These are phyloP conservation scores for Hymenoscyphus infarciens DNA, from an alignment of 2,329 filamentous ascomycete species.

Conservation along the genomic window DNA sequence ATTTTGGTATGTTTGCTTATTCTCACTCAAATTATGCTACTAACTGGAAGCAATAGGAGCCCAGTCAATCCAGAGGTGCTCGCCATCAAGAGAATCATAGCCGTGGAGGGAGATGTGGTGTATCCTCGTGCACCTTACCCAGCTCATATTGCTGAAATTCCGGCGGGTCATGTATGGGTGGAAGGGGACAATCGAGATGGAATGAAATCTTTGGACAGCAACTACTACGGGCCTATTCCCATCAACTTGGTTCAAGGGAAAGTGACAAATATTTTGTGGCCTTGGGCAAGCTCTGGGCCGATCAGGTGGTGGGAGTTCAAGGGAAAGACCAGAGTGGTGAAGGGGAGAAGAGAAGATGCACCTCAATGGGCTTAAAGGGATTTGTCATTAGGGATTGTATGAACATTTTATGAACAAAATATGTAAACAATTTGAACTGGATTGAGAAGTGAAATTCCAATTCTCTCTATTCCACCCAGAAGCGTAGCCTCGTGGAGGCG, in stretches of 20 bases:
- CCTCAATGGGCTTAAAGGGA: constrained; percentile 11
- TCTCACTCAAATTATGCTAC: constrained; percentile 2
- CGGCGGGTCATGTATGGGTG: constrained; percentile 86
- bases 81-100: constrained; percentile 80
- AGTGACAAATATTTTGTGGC: constrained; percentile 70
- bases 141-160: constrained; percentile 58
- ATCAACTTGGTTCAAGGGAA: constrained; percentile 71
- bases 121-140: constrained; percentile 60
- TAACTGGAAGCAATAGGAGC: constrained; percentile 47
- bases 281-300: constrained; percentile 55
- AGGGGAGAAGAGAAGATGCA: constrained; percentile 28
- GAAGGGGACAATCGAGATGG: constrained; percentile 71
- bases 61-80: constrained; percentile 66
- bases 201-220: constrained; percentile 74
- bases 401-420: too few species aligned
- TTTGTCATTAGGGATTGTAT: too few species aligned
- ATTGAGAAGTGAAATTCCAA: too few species aligned
- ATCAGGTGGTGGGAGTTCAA: constrained; percentile 54
- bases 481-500: background rate
- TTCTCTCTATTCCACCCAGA: too few species aligned
- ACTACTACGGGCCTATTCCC: constrained; percentile 82
- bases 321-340: constrained; percentile 41
- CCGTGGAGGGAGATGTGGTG: constrained; percentile 74
- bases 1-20: constrained; percentile 48
- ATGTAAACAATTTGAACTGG: background rate